A percentile compares a stretch with the other conserved stretches of the same genome.
These are phyloP conservation scores for Heracleum sosnowskyi DNA, from an alignment of 129 eudicot species.

Conservation along the genomic window DNA sequence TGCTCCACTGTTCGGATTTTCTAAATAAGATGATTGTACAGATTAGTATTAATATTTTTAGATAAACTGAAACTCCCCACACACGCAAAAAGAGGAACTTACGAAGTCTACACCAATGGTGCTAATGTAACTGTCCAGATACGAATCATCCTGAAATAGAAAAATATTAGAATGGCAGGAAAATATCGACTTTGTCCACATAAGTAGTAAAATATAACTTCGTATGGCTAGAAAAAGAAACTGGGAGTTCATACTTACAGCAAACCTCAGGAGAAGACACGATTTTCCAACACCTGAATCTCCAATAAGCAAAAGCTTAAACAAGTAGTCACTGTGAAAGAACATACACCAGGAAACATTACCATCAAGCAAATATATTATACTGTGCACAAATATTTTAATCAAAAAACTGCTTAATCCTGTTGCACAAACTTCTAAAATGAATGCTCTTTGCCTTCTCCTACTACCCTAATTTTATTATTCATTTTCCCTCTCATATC, in stretches of 20 bases:
- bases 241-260: slow-evolving; percentile 40
- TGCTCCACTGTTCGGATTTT: slow-evolving; percentile 98
- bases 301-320: slow-evolving; percentile 95
- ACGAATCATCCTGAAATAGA: slow-evolving; percentile 77
- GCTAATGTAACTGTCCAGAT: slow-evolving; percentile 93
- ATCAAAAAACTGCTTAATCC: neutral
- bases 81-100: slow-evolving; percentile 25
- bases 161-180: slow-evolving; percentile 4
- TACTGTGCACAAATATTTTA: neutral
- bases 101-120: slow-evolving; percentile 98
- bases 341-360: neutral
- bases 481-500: neutral
- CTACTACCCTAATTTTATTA: neutral
- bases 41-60: neutral
- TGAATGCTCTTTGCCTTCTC: neutral
- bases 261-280: slow-evolving; percentile 92
- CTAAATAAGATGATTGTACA: slow-evolving; percentile 26
- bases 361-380: neutral
- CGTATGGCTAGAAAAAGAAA: neutral
- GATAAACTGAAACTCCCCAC: neutral
- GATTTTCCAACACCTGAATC: slow-evolving; percentile 99
- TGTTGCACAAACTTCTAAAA: neutral
- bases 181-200: neutral
- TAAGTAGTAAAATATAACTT: neutral
- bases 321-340: slow-evolving; percentile 73